Evolutionary conservation across 2,329 filamentous ascomycete genomes (phyloP), one percentile per base, ranked within the genome.

Genomic region (Paecilomyces formosus): DNA sequence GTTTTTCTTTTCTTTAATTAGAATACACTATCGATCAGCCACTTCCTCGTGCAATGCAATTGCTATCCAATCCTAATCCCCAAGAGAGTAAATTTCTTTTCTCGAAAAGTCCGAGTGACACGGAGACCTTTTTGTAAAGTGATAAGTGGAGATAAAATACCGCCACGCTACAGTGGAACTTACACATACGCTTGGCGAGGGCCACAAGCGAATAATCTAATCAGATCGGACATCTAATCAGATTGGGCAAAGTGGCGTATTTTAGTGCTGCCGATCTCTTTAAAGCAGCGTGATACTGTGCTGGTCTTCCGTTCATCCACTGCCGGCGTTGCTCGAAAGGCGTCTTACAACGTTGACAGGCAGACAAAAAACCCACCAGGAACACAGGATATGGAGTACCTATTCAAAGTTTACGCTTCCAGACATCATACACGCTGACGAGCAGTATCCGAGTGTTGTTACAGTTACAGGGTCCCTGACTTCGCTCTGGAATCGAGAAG

Each of bases 151-250:
- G 39, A 45, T 18, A 45, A 45, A 45, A 45, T 45, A 8, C 39
- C 39, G 8, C 39, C 3, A 21, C 39, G 39, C 39, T 45, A 45
- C 18, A 45, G 39, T 45, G 39, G 39, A n/a, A 45, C 39, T n/a
- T 45, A 26, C 24, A 26, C 24, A 26, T 45, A 31, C 30, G 30
- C 30, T 31, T 31, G 11, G 39, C 18, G 3, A 31, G 9, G 6
- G 15, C 8, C 58, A 49, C 8, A 60, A 56, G 15, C 49, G 58
- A 57, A 21, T 22, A 26, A 65, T 65, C 64, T 65, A 63, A 66
- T 66, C 65, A 63, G 64, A 66, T 66, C 33, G 22, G 54, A 30
- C 61, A 66, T 66, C 65, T 66, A 66, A 66, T 66, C 65, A 66
- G 64, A 66, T 66, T 55, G 31, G 54, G 50, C n/a, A 52, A 2